These are phyloP conservation scores for Galerina sulciceps DNA, from an alignment of 768 basidiomycete species.

Conservation along the genomic window DNA sequence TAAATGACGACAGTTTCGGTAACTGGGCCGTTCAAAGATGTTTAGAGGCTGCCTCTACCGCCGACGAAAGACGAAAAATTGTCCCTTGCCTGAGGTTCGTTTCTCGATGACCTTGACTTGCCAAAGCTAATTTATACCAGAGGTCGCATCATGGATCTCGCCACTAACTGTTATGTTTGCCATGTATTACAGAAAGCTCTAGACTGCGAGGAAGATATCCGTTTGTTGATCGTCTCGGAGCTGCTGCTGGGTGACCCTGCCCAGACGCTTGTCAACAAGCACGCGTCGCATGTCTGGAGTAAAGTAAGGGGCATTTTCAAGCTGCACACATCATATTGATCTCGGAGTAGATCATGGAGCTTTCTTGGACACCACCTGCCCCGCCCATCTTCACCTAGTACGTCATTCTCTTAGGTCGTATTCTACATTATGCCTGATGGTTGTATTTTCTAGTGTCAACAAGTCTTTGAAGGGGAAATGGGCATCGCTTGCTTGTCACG, in stretches of 20 bases:
- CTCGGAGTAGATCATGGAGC: slow-evolving; percentile 76
- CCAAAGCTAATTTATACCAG: slow-evolving; percentile 36
- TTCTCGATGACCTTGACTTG: neutral
- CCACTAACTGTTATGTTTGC: slow-evolving; percentile 89
- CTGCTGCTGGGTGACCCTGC: slow-evolving; percentile 84
- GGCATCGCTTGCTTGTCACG: slow-evolving; percentile 88
- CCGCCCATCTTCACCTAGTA: slow-evolving; percentile 90
- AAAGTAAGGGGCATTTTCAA: slow-evolving; percentile 53
- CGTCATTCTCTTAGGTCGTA: slow-evolving; percentile 24
- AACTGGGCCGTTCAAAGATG: slow-evolving; percentile 93
- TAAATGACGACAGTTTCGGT: slow-evolving; percentile 64
- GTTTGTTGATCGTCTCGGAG: slow-evolving; percentile 83
- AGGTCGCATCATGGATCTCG: slow-evolving; percentile 83
- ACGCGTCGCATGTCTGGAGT: slow-evolving; percentile 92
- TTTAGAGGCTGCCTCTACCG: slow-evolving; percentile 75
- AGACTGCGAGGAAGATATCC: slow-evolving; percentile 88
- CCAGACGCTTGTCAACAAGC: slow-evolving; percentile 86
- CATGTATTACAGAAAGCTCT: slow-evolving; percentile 90
- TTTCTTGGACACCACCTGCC: slow-evolving; percentile 85
- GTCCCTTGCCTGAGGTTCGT: slow-evolving; percentile 84
- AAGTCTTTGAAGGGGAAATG: slow-evolving; percentile 87
- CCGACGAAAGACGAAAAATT: slow-evolving; percentile 79
- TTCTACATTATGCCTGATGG: neutral
- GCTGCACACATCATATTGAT: slow-evolving; percentile 10
- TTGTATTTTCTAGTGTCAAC: slow-evolving; percentile 64